Evolutionary conservation across 495 filamentous ascomycete species (phyloP), one percentile per base, ranked within the genome.

Genomic region (Viridothelium virens): DNA sequence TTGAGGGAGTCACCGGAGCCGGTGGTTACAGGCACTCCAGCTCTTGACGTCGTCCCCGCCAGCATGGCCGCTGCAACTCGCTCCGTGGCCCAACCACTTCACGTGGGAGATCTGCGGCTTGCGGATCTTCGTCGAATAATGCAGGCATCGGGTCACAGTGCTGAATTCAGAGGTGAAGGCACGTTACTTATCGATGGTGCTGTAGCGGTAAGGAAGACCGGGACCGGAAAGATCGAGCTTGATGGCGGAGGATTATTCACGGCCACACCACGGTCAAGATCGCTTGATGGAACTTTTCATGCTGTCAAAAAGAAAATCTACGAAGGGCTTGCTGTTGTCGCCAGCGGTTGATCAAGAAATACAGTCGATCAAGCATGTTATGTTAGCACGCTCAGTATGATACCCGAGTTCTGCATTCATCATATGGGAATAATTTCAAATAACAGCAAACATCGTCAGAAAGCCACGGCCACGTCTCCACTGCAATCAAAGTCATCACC

Each of bases 101-200:
- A 97, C 73, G 95, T 97, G 33, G 94, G 94, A 65, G 94, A 99
- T 72, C 79, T 97, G 18, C 83, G 94, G 18, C 82, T 99, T 14
- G 91, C 94, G 0, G 92, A 97, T 74, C 77, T 99, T 62, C 82
- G 95, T 61, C 88, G 89, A 68, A 83, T 91, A 36, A 88, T 99
- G 85, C 86, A 90, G 65, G 81, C 82, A 18, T 83, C 87, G 31
- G 92, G 93, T 2, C 91, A 96, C 75, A 90, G 81, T 37, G 93
- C 92, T 2, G 94, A 96, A 76, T 97, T 97, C 75, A 83, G 90
- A 38, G 94, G 94, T 18, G 95, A 97, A 75, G 94, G 94, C 61
- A 96, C 89, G 2, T 78, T 97, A 70, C 78, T 99, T 33, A 87
- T 99, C 63, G 92, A 97, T 70, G 90, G 89, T 16, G 80, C 82